Base-by-base conservation (phyloP, 257 asterid species). In the Parsonsia alboflavescens region DNA sequence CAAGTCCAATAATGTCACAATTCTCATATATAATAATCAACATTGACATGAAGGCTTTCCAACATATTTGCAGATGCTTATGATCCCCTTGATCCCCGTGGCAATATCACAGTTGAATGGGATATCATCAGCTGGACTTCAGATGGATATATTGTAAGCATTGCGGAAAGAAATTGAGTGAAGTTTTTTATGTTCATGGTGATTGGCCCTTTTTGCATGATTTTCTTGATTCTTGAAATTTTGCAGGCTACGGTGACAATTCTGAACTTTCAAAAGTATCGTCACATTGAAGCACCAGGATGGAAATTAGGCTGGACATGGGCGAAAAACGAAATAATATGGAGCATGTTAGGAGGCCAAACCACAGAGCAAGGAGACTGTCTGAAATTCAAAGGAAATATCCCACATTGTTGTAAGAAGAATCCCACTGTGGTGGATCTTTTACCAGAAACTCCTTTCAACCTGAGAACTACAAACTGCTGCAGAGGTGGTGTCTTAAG, bases 231-330 rank as follows among this genome's bases (percentile, higher is more conserved):
- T 39, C 21, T 68, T 64, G 73, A 41, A 30, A 46, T 61, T 19
- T 50, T 28, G 53, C 82, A 87, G 92, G 89, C 88, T 24, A 19
- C 48, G 41, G 87, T 85, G 44, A 74, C 85, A 33, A 85, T 89
- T 48, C 70, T 46, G 44, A 89, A 87, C 82, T 85, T 73, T 54
- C 90, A 89, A 45, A 73, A 71, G 64, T 84, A 84, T 57, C 85
- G 89, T 10, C 88, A 82, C 58, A 80, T 87, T n/a, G 74, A 76
- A 68, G 44, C 78, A 26, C 90, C 91, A 0, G 91, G 91, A 6
- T 89, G 94, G 91, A 66, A 71, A 68, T 61, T 89, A 59, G 82
- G 90, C 1, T 89, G 95, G 95, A 74, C 76, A 68, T 89, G 90
- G 92, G 82, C 86, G 0, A 81, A 78, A 42, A 82, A 85, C 28